Percentiles rank a stretch among this genome's conserved stretches.
phyloP scores from a whole-genome alignment of 2,329 filamentous ascomycete species.

The Pyricularia sp. region DNA sequence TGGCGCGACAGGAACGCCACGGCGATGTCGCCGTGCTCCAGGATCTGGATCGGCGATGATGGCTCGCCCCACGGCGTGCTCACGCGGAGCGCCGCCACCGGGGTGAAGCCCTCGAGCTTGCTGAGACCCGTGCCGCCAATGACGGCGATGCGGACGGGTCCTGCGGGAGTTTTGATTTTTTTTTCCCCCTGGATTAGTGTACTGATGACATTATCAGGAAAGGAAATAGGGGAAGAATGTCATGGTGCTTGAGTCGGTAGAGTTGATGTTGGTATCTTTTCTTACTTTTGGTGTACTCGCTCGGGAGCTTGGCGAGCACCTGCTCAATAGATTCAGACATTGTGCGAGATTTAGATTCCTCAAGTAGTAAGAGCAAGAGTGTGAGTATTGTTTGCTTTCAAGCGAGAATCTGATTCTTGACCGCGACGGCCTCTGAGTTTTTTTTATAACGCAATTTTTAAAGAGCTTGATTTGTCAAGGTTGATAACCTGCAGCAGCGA shows the following conservation, averaged over 20 bases:
- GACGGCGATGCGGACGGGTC: conserved; percentile 69
- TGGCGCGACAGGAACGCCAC: conserved; percentile 93
- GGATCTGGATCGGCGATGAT: conserved; percentile 64
- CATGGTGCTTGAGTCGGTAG: not conserved
- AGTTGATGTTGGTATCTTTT: not conserved
- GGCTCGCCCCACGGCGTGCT: conserved; percentile 82
- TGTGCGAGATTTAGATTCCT: not conserved
- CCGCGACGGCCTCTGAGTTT: not conserved
- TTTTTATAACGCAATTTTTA: not conserved
- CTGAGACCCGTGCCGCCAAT: conserved; percentile 89
- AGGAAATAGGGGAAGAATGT: not conserved
- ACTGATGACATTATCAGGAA: not conserved
- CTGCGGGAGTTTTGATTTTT: conserved; percentile 21
- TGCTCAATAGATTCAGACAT: conserved; percentile 4
- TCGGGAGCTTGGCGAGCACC: conserved; percentile 1
- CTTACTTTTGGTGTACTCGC: conserved; percentile 4
- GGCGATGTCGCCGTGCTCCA: conserved; percentile 69
- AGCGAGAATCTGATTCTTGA: not conserved
- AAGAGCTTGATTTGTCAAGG: not conserved
- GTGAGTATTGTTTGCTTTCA: not conserved
- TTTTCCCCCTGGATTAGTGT: not conserved
- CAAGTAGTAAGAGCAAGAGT: not conserved
- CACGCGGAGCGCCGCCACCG: conserved; percentile 64
- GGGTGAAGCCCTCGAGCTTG: conserved; percentile 74
- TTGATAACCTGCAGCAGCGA: not conserved